Percentiles rank a stretch among this genome's conserved stretches.
Evolutionary conservation across 768 basidiomycete genomes (phyloP).

Genomic region (Boletus sp.): DNA sequence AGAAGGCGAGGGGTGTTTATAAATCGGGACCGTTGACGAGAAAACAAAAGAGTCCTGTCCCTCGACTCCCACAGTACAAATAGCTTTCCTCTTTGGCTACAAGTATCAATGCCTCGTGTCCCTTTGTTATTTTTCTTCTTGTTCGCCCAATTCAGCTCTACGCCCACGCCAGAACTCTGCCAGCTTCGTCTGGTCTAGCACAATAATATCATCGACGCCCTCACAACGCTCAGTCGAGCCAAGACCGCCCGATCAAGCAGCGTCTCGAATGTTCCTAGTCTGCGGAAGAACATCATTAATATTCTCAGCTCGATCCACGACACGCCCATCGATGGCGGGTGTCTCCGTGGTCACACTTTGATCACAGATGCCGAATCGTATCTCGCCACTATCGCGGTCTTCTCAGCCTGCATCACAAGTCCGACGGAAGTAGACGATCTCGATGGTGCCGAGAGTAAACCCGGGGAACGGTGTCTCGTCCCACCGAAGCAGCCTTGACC

Average conservation of each 20-base stretch:
- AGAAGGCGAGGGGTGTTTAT: conserved; percentile 10
- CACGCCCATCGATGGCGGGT: conserved; percentile 6
- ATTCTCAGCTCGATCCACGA: conserved; percentile 17
- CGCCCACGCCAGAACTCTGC: too few relatives aligned
- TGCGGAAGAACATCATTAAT: neutral
- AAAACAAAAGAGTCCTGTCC: conserved; percentile 5
- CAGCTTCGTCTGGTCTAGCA: too few relatives aligned
- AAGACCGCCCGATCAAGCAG: neutral
- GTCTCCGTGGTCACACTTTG: conserved; percentile 7
- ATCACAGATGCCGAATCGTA: neutral
- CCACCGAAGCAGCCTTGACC: neutral
- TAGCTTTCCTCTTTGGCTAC: conserved; percentile 17
- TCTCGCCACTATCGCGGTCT: conserved; percentile 1
- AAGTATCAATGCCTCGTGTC: conserved; percentile 12
- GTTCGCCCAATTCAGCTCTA: neutral
- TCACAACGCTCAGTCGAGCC: conserved; percentile 9
- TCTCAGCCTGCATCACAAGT: neutral
- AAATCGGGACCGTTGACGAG: conserved; percentile 16
- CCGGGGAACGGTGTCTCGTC: neutral
- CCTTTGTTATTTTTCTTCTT: conserved; percentile 14
- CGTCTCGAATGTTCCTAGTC: neutral
- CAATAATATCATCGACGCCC: conserved; percentile 10
- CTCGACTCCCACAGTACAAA: conserved; percentile 12
- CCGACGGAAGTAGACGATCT: neutral
- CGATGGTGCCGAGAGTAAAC: conserved; percentile 3